A percentile compares a stretch with the other conserved stretches of the same genome.
These are phyloP conservation scores for Crithidia bombi DNA, from an alignment of 208 protist genomes.

Conservation along the genomic window DNA sequence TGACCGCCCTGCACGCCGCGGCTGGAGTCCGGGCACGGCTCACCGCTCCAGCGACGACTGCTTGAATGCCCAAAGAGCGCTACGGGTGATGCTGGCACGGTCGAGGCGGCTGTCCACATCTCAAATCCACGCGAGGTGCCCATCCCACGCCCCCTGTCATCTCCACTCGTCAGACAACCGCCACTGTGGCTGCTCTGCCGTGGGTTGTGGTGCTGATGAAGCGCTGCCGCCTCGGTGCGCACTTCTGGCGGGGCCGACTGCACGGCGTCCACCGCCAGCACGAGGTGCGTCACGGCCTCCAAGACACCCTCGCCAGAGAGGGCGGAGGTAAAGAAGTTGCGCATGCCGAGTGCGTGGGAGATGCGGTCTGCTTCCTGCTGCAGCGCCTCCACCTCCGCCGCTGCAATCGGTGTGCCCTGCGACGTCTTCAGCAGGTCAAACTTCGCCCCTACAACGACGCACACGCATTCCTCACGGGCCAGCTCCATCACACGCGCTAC, in stretches of 20 bases:
- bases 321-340: constrained; percentile 48
- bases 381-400: constrained; percentile 6
- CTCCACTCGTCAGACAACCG: background rate
- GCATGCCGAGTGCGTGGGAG: constrained; percentile 47
- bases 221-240: background rate
- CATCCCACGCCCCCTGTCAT: background rate
- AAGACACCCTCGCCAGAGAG: constrained; percentile 43
- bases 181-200: background rate
- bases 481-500: constrained; percentile 33
- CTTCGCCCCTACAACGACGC: constrained; percentile 56
- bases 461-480: constrained; percentile 49
- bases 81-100: constrained; percentile 12
- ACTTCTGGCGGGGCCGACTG: constrained; percentile 30
- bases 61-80: background rate
- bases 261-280: constrained; percentile 48
- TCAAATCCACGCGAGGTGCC: background rate
- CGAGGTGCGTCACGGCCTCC: constrained; percentile 52
- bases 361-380: constrained; percentile 43
- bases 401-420: background rate
- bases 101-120: constrained; percentile 24
- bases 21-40: background rate
- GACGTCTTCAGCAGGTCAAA: constrained; percentile 29
- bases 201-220: background rate
- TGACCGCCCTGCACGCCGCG: background rate
- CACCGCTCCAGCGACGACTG: background rate